Conservation (phyloP, 805 yeast species). For the Candida andamanensis region DNA sequence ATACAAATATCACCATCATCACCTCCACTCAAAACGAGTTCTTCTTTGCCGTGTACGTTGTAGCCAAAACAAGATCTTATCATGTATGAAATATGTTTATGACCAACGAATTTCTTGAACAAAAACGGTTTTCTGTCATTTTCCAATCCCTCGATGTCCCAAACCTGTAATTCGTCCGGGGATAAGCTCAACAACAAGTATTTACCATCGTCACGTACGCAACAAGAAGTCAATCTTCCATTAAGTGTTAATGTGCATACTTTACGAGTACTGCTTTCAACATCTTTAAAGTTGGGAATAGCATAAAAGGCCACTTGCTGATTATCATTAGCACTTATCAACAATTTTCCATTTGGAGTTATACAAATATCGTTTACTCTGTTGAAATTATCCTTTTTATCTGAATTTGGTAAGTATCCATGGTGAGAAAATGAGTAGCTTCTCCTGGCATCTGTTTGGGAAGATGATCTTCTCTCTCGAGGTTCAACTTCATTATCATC, state of each 20-base stretch:
- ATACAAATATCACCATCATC: conserved; percentile 75
- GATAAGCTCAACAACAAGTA: conserved; percentile 57
- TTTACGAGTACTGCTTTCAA: conserved; percentile 26
- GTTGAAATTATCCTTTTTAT: conserved; percentile 21
- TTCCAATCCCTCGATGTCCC: conserved; percentile 54
- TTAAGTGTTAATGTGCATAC: conserved; percentile 47
- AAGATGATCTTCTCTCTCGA: conserved; percentile 5
- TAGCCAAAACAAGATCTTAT: conserved; percentile 78
- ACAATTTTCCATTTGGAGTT: conserved; percentile 54
- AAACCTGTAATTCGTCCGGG: conserved; percentile 73
- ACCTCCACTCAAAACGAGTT: conserved; percentile 72
- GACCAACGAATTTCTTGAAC: conserved; percentile 64
- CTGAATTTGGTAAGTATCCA: neutral
- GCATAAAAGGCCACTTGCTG: conserved; percentile 58
- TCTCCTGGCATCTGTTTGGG: conserved; percentile 3
- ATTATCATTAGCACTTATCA: conserved; percentile 64
- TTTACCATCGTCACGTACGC: conserved; percentile 51
- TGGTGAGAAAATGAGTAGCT: neutral
- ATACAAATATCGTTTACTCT: conserved; percentile 68
- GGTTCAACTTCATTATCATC: conserved; percentile 2
- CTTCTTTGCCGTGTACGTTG: conserved; percentile 40
- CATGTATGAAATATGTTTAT: conserved; percentile 62
- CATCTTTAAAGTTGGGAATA: conserved; percentile 32
- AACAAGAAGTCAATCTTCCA: conserved; percentile 60
- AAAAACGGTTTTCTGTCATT: conserved; percentile 39